Base-by-base conservation (phyloP, 495 filamentous ascomycete genomes). In the Neurospora sublineolata region DNA sequence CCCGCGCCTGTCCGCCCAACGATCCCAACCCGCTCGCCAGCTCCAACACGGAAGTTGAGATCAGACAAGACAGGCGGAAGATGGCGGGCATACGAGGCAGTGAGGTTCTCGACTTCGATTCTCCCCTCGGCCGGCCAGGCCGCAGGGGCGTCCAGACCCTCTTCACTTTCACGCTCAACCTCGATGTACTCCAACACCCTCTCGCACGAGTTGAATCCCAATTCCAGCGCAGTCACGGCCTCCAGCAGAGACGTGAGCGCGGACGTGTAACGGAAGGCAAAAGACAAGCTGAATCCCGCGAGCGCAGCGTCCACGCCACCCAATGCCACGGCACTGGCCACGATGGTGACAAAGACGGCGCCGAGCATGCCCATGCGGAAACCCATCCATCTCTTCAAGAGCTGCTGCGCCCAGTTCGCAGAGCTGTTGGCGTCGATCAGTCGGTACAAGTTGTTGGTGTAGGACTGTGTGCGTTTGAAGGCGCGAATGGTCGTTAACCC, bases 401-500 rank as follows among this genome's bases (percentile, higher is more conserved):
- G 79, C 81, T 83, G 85, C 68, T 85, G 76, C 67, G 87, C 81
- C 86, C 85, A 91, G 37, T 80, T 81, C 4, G 86, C 80, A 37
- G 83, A 80, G 16, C 82, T 78, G 75, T 86, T 85, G 20, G 80
- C 77, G 76, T 92, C 88, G 72, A 92, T 85, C 37, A 85, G 82
- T 16, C 72, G 69, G 70, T 84, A 86, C 82, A 91, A 89, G 10
- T 83, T 77, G 3, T 84, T 75, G 30, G 87, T 82, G 71, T 87
- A 92, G 18, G 80, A 81, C 27, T 85, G 76, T 0, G 80, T 78
- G 69, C 85, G 86, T 23, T 76, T 83, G 73, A 87, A 92, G 0
- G 89, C 88, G 1, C 90, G 86, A 39, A 93, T 89, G 1, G 90
- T 92, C 14, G 83, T 80, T 4, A 92, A 79, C 3, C 91, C 90